Evolutionary conservation across 2,329 filamentous ascomycete genomes (phyloP), one percentile per base, ranked within the genome.

Genomic region (Aspergillus fumigatus): DNA sequence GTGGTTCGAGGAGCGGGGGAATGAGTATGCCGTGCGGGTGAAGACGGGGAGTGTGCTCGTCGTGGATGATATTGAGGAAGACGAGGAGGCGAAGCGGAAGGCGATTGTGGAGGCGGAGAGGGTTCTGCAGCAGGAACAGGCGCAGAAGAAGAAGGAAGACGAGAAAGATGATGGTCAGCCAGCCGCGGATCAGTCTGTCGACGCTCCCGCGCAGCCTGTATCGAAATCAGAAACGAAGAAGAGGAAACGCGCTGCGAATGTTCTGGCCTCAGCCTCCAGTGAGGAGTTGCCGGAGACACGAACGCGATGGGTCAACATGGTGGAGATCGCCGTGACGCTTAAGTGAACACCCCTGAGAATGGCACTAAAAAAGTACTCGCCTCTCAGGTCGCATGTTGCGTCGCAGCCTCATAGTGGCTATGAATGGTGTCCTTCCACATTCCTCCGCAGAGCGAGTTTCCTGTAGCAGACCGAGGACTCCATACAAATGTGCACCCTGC

Each of bases 11-110:
- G 76, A 79, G 55, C 76, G 81, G 61, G 75, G 72, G 45, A 75
- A 77, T 53, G 70, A 74, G 58, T 85, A 79, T 67, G 66, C 64
- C 6, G 81, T 86, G 3, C 73, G 71, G 50, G 71, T 86, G 41
- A 77, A 76, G 65, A 83, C 82, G 59, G 83, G 83, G 26, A 83
- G 74, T 67, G 79, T 84, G 49, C 71, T 78, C 54, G 82, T 82
- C 48, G 78, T 87, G 54, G 84, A 87, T 74, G 84, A 87, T 75
- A 77, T 87, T 53, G 76, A 80, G 29, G 73, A 75, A 52, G 69
- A 74, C 49, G 70, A 71, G 49, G 66, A 67, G 51, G 61, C 61
- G 45, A 68, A 71, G 57, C 54, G 65, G 55, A 63, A 61, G 45
- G 56, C 59, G 45, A 35, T 66, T 50, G 64, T 62, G 54, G 62